Evolutionary conservation across 75 land plant genomes (phyloP).

Genomic region (Chamaecyparis obtusa): DNA sequence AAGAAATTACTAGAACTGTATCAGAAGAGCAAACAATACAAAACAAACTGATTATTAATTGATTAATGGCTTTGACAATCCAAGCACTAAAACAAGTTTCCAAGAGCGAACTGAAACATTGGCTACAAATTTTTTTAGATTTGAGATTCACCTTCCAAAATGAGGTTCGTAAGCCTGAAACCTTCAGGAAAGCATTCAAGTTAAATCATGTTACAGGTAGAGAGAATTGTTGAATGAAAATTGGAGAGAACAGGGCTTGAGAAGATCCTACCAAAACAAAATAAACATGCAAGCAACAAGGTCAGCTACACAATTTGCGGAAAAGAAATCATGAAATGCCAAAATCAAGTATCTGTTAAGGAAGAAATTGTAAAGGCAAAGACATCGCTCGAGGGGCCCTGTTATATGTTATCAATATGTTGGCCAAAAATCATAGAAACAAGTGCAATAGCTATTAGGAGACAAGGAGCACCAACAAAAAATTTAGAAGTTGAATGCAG

Average conservation of each 20-base stretch:
- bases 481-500: neutral
- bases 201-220: neutral
- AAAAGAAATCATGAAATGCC: neutral
- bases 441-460: neutral
- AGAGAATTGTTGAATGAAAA: neutral
- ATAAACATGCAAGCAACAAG: too few relatives aligned
- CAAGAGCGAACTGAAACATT: too few relatives aligned
- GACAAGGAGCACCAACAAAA: neutral
- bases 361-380: neutral
- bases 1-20: neutral
- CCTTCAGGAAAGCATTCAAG: neutral
- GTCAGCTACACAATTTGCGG: neutral
- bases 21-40: neutral
- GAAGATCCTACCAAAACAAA: neutral
- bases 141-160: too few relatives aligned
- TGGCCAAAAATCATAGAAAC: neutral
- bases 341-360: neutral
- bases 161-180: too few relatives aligned
- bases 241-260: neutral
- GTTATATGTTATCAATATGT: neutral
- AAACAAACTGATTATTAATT: too few relatives aligned
- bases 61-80: too few relatives aligned
- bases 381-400: neutral
- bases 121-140: too few relatives aligned
- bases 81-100: too few relatives aligned